Evolutionary conservation across 2,329 filamentous ascomycete species (phyloP).

Genomic region (Hymenoscyphus albidus): DNA sequence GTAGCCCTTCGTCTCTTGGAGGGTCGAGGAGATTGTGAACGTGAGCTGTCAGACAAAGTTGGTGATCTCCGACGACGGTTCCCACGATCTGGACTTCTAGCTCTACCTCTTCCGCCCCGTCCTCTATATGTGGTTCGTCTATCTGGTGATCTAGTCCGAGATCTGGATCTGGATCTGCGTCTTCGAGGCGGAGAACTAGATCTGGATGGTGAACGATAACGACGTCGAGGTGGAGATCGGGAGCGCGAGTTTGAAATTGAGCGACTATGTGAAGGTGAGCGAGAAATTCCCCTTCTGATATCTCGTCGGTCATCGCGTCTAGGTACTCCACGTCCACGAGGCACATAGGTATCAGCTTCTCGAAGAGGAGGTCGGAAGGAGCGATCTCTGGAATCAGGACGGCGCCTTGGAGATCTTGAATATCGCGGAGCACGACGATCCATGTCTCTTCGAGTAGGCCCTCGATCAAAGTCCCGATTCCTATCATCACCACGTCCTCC

Average conservation of each 20-base stretch:
- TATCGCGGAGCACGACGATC: slow-evolving; percentile 43
- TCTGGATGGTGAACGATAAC: slow-evolving; percentile 30
- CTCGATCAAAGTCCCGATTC: slow-evolving; percentile 44
- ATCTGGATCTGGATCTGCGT: slow-evolving; percentile 27
- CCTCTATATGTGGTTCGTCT: slow-evolving; percentile 30
- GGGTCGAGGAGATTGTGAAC: slow-evolving; percentile 29
- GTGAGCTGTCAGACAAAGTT: slow-evolving; percentile 23
- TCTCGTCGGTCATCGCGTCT: slow-evolving; percentile 32
- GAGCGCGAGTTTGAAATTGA: slow-evolving; percentile 33
- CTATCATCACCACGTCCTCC: slow-evolving; percentile 38
- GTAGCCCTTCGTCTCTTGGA: slow-evolving; percentile 33
- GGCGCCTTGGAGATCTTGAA: slow-evolving; percentile 40
- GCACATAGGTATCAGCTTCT: slow-evolving; percentile 35
- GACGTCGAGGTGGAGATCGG: slow-evolving; percentile 28
- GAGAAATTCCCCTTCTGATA: slow-evolving; percentile 19
- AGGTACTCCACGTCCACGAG: slow-evolving; percentile 30
- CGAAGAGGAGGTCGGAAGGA: slow-evolving; percentile 31
- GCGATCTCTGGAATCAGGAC: slow-evolving; percentile 38
- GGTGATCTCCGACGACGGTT: slow-evolving; percentile 29
- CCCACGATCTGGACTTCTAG: slow-evolving; percentile 33
- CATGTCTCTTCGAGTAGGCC: slow-evolving; percentile 35
- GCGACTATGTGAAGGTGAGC: slow-evolving; percentile 21
- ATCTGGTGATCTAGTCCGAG: slow-evolving; percentile 32
- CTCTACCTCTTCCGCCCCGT: slow-evolving; percentile 29
- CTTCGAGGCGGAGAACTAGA: slow-evolving; percentile 34